Evolutionary conservation across 495 filamentous ascomycete species (phyloP).

Genomic region (Xylaria longipes): DNA sequence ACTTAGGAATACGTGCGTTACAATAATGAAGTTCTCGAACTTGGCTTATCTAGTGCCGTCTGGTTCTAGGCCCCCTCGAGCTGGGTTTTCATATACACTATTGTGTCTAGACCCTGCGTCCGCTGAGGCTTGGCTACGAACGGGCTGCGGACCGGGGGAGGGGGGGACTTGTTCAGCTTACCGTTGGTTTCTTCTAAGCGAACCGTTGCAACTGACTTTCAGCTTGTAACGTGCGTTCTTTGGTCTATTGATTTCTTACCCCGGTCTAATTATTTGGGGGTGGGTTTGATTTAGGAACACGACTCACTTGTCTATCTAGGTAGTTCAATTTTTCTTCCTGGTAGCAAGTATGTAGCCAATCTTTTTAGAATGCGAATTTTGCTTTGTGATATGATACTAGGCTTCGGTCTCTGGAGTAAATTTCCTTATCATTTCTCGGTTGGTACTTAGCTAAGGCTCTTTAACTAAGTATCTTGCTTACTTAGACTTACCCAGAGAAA

Average conservation of each 20-base stretch:
- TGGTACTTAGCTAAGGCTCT: too few relatives aligned
- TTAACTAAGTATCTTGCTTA: not conserved
- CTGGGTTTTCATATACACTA: not conserved
- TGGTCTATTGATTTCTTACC: not conserved
- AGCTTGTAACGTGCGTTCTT: constrained; percentile 5
- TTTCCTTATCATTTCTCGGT: not conserved
- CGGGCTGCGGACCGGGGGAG: constrained; percentile 8
- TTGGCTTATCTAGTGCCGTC: not conserved
- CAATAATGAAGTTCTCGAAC: constrained; percentile 3
- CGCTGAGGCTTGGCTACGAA: not conserved
- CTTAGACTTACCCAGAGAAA: not conserved
- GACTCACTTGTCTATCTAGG: not conserved
- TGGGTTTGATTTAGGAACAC: not conserved
- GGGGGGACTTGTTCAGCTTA: not conserved
- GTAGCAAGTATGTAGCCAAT: not conserved
- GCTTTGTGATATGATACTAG: not conserved
- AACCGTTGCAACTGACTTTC: constrained; percentile 8
- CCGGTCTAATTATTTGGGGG: not conserved
- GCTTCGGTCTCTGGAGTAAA: not conserved
- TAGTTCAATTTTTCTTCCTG: not conserved
- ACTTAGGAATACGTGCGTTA: not conserved
- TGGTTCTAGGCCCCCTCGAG: constrained; percentile 1
- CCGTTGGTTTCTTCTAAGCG: not conserved
- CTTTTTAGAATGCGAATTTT: not conserved
- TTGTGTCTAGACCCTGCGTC: constrained; percentile 19